Evolutionary conservation across 1,284 basidiomycete genomes (phyloP).

Genomic region (Phenoliferia sp.): DNA sequence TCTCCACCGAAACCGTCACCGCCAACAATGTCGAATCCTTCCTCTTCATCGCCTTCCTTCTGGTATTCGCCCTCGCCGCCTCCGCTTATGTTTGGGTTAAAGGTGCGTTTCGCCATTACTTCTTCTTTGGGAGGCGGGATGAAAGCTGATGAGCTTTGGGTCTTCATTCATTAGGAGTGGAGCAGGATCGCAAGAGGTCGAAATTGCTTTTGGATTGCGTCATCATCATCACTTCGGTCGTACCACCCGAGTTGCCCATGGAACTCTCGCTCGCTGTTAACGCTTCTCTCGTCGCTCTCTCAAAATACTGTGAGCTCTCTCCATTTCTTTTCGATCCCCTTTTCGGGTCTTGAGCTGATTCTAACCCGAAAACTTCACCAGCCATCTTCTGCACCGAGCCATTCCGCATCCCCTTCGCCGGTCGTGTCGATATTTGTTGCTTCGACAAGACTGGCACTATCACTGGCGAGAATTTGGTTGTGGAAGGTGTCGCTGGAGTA

Average conservation of each 20-base stretch:
- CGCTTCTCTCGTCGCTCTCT: constrained; percentile 83
- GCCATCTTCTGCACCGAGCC: constrained; percentile 97
- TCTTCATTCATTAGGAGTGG: constrained; percentile 59
- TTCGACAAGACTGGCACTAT: constrained; percentile 98
- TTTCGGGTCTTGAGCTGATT: constrained; percentile 3
- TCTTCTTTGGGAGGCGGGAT: neutral
- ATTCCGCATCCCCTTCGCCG: constrained; percentile 89
- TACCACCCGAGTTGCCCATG: constrained; percentile 93
- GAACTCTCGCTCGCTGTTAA: constrained; percentile 92
- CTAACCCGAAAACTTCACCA: constrained; percentile 39
- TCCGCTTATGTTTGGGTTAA: constrained; percentile 95
- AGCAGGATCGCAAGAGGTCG: constrained; percentile 82
- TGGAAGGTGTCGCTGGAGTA: constrained; percentile 84
- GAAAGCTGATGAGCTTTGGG: constrained; percentile 1
- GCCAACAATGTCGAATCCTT: constrained; percentile 91
- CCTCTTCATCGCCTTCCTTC: constrained; percentile 90
- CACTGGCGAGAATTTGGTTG: constrained; percentile 87
- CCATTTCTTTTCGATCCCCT: neutral
- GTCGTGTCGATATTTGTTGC: constrained; percentile 91
- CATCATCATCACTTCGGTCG: constrained; percentile 89
- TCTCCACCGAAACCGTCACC: constrained; percentile 87
- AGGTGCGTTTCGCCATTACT: constrained; percentile 52
- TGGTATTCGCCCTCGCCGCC: constrained; percentile 92
- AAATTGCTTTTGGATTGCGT: constrained; percentile 90
- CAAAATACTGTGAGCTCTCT: constrained; percentile 66